Evolutionary conservation across 2,329 filamentous ascomycete species (phyloP).

Genomic region (Talaromyces islandicus): DNA sequence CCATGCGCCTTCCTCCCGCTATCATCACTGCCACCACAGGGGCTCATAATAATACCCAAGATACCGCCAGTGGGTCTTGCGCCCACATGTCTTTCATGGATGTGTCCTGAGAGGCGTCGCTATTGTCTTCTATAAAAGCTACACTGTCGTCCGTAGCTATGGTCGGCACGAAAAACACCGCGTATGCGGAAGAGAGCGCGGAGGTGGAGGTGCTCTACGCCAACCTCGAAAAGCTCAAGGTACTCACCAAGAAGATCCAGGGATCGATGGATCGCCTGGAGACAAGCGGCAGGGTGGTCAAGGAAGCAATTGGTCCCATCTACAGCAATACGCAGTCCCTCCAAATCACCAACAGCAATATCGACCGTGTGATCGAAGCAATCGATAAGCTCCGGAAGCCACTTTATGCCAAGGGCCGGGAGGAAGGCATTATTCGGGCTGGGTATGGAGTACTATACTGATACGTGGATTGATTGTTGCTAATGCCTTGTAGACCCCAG

Average conservation of each 20-base stretch:
- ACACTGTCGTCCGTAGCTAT: constrained; percentile 26
- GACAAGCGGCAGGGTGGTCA: constrained; percentile 80
- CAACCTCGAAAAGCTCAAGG: constrained; percentile 82
- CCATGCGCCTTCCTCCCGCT: background rate
- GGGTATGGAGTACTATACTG: constrained; percentile 46
- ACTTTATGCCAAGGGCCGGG: constrained; percentile 84
- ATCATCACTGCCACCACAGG: background rate
- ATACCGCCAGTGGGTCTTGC: background rate
- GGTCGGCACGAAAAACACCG: constrained; percentile 51
- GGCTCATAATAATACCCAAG: background rate
- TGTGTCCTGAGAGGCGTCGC: background rate
- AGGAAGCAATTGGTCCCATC: constrained; percentile 85
- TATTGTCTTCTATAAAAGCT: background rate
- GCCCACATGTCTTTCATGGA: background rate
- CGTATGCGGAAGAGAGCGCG: constrained; percentile 60
- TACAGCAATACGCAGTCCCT: constrained; percentile 87
- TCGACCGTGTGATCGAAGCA: constrained; percentile 76
- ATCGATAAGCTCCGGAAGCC: constrained; percentile 86
- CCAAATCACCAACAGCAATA: constrained; percentile 82
- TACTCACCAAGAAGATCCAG: constrained; percentile 93
- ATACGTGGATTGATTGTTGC: constrained; percentile 1
- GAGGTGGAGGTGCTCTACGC: constrained; percentile 62
- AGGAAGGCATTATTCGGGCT: constrained; percentile 83
- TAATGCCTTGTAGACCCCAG: constrained; percentile 55
- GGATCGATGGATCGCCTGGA: constrained; percentile 78